A percentile compares a stretch with the other conserved stretches of the same genome.
Evolutionary conservation across 228 moss, liverwort and hornwort species (phyloP).

Genomic region (Sphagnum magellanicum): DNA sequence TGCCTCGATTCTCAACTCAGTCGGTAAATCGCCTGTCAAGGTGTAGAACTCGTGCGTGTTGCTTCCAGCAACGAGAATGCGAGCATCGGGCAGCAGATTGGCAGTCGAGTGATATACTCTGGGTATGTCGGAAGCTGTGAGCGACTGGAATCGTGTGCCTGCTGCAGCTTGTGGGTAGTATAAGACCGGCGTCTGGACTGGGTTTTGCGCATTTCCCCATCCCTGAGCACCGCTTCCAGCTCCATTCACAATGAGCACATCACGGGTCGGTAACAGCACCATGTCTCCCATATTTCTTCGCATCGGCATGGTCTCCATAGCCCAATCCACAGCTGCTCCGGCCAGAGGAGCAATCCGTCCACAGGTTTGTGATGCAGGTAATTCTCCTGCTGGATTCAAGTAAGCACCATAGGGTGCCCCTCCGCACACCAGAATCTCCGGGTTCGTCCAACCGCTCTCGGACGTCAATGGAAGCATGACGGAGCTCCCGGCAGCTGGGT

Average conservation of each 20-base stretch:
- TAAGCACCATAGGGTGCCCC: conserved; percentile 18
- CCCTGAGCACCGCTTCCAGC: conserved; percentile 22
- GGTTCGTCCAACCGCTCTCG: conserved; percentile 2
- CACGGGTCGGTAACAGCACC: conserved; percentile 20
- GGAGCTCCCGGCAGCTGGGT: conserved; percentile 34
- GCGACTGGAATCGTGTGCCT: conserved; percentile 4
- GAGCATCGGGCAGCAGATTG: conserved; percentile 26
- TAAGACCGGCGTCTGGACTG: conserved; percentile 14
- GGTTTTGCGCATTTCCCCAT: conserved; percentile 23
- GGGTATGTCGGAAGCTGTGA: conserved; percentile 4
- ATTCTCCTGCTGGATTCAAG: neutral
- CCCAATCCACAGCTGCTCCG: conserved; percentile 8
- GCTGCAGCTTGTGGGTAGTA: conserved; percentile 5
- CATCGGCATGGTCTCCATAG: conserved; percentile 30
- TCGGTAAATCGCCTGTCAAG: conserved; percentile 21
- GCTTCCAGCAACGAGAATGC: conserved; percentile 23
- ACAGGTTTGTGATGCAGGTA: conserved; percentile 15
- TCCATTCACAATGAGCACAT: conserved; percentile 32
- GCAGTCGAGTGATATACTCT: conserved; percentile 38
- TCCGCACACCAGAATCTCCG: conserved; percentile 28
- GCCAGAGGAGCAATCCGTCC: conserved; percentile 20
- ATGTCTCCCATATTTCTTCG: conserved; percentile 32
- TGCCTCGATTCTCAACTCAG: conserved; percentile 33
- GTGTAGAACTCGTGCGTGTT: conserved; percentile 42
- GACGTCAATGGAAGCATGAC: conserved; percentile 23